phyloP scores from a whole-genome alignment of 768 basidiomycete genomes.

The Rubroboletus pulcherrimus region DNA sequence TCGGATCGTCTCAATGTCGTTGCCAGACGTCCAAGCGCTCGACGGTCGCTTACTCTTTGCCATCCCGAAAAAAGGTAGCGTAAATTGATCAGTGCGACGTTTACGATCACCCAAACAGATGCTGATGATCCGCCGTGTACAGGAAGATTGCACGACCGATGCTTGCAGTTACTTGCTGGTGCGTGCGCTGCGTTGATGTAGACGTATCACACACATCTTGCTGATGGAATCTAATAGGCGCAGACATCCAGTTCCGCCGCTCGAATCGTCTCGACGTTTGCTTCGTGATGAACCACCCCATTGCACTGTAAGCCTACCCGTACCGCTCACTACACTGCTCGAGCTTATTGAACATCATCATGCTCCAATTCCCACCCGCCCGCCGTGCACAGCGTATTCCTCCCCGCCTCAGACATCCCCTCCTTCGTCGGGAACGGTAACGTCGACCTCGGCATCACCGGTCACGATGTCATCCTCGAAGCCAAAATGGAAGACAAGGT shows the following conservation, averaged over 20 bases:
- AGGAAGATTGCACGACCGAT: conserved; percentile 92
- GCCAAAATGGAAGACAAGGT: conserved; percentile 76
- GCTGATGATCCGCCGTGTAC: neutral
- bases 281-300: conserved; percentile 88
- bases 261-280: conserved; percentile 88
- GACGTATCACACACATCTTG: neutral
- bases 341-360: neutral
- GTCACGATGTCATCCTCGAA: conserved; percentile 96
- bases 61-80: conserved; percentile 92
- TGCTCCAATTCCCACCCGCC: no score
- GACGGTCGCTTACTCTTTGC: conserved; percentile 89
- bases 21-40: conserved; percentile 66
- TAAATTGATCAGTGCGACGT: neutral
- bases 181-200: conserved; percentile 10
- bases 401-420: conserved; percentile 95
- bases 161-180: conserved; percentile 82
- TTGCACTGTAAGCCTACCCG: conserved; percentile 73
- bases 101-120: neutral
- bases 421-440: conserved; percentile 98
- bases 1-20: neutral
- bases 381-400: conserved; percentile 72
- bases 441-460: conserved; percentile 95
- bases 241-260: conserved; percentile 92
- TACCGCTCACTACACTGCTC: neutral
- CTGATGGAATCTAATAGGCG: conserved; percentile 47